Base-by-base conservation (phyloP, 2,329 filamentous ascomycete genomes). In the Aspergillus versicolor region DNA sequence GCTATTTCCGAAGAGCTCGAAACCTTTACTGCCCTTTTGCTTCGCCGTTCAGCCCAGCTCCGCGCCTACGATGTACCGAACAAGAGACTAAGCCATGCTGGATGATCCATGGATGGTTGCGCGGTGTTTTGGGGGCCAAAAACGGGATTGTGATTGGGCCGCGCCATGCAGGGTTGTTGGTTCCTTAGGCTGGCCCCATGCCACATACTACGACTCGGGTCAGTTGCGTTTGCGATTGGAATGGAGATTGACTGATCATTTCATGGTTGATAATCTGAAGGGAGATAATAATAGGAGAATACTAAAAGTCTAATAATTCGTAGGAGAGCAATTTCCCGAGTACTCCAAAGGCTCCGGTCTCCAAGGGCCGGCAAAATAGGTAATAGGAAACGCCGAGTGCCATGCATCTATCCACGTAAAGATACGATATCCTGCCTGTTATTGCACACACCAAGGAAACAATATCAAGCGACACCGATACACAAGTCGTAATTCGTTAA, bases 391-490 rank as follows among this genome's bases (percentile, higher is more conserved):
- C 54, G 54, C 54, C 54, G 30, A 49, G 34, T 46, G 50, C 50
- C 34, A 58, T 58, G 56, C 56, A 37, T 58, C 56, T 58, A 58
- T 51, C 47, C 24, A 22, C 13, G n/a, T 11, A 17, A 27, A 22
- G 3, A 27, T 42, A 32, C n/a, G 21, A 42, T n/a, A 42, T n/a
- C 46, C 21, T 13, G 46, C 22, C 19, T 24, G 19, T 40, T 40
- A 49, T 49, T 49, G 46, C 46, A 49, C 46, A 49, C 46, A 27
- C 27, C 32, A 49, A 38, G 37, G 21, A 30, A 22, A 22, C 46
- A 48, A 34, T 37, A 22, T 9, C 27, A 8, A 30, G 19, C 42
- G 21, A 45, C 21, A 41, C 32, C 53, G 11, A 50, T 21, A 17
- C 27, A 49, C 27, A 49, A 19, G 38, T 19, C 13, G 12, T 37